Conservation (phyloP, 352 stramenopile genomes). For the Discostella stelligera region DNA sequence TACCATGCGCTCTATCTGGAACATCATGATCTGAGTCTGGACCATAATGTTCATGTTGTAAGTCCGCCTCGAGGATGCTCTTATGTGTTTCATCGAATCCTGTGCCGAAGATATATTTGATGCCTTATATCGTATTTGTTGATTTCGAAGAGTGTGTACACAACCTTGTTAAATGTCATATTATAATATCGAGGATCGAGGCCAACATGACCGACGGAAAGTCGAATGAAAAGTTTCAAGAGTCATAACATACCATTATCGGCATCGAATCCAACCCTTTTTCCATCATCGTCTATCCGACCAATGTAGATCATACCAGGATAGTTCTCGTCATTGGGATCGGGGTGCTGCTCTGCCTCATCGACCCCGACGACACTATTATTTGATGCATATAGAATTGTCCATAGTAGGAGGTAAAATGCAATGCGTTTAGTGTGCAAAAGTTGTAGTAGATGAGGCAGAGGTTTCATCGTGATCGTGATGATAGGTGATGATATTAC, state of each 20-base stretch:
- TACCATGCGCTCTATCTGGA: constrained; percentile 48
- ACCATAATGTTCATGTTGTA: constrained; percentile 60
- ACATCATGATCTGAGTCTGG: constrained; percentile 56
- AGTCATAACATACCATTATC: constrained; percentile 53
- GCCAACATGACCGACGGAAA: no score
- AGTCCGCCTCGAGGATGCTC: constrained; percentile 65
- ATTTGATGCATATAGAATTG: constrained; percentile 2
- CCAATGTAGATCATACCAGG: constrained; percentile 75
- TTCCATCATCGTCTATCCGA: constrained; percentile 39
- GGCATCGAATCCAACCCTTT: constrained; percentile 59
- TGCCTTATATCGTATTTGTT: constrained; percentile 19
- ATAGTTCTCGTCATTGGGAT: constrained; percentile 78
- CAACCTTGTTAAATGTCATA: constrained; percentile 5
- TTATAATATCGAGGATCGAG: no score
- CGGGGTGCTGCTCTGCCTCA: constrained; percentile 59
- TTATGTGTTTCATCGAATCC: constrained; percentile 72
- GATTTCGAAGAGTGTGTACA: not conserved
- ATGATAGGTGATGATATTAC: no score
- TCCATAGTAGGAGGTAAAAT: constrained; percentile 11
- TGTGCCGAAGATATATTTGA: constrained; percentile 79
- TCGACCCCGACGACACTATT: not conserved
- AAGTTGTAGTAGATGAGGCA: no score
- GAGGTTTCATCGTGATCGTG: no score
- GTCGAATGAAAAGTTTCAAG: not conserved
- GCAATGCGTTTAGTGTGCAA: no score